Conservation (phyloP, 768 basidiomycete genomes). For the Rhizopogon sp. region DNA sequence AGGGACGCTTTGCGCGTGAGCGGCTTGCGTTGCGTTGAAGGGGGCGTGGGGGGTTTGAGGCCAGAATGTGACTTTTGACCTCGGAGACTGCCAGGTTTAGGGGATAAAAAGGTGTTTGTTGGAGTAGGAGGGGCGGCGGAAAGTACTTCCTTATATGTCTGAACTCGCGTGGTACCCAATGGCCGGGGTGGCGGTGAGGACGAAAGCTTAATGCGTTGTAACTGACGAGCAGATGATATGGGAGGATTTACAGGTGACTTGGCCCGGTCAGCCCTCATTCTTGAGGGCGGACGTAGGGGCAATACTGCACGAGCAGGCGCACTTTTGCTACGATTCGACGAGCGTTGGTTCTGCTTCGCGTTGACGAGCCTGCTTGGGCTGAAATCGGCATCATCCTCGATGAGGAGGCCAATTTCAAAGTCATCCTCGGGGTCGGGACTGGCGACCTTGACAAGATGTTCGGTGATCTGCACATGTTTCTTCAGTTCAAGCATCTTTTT, state of each 20-base stretch:
- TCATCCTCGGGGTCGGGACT: constrained; percentile 74
- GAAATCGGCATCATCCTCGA: constrained; percentile 79
- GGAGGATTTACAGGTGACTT: constrained; percentile 73
- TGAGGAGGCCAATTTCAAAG: constrained; percentile 80
- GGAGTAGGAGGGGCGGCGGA: constrained; percentile 42
- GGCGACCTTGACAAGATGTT: constrained; percentile 46
- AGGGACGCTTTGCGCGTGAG: constrained; percentile 75
- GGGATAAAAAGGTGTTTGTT: constrained; percentile 54
- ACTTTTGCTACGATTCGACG: constrained; percentile 53
- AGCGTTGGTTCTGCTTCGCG: constrained; percentile 38
- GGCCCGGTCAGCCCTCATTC: constrained; percentile 56
- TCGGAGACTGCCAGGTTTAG: constrained; percentile 71
- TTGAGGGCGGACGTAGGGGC: constrained; percentile 58
- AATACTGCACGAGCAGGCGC: constrained; percentile 47
- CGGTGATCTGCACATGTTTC: constrained; percentile 52
- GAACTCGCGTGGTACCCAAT: constrained; percentile 43
- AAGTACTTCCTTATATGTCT: constrained; percentile 55
- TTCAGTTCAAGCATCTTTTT: constrained; percentile 48
- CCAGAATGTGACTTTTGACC: constrained; percentile 83
- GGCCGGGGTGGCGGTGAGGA: constrained; percentile 64
- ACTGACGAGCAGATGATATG: constrained; percentile 61
- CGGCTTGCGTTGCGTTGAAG: constrained; percentile 49
- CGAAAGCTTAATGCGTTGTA: constrained; percentile 62
- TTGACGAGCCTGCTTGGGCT: constrained; percentile 70
- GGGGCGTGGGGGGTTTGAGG: constrained; percentile 70